Percentiles rank a stretch among this genome's conserved stretches.
These are phyloP conservation scores for Termitomyces sp. DNA, from an alignment of 1,284 basidiomycete species.

Conservation along the genomic window DNA sequence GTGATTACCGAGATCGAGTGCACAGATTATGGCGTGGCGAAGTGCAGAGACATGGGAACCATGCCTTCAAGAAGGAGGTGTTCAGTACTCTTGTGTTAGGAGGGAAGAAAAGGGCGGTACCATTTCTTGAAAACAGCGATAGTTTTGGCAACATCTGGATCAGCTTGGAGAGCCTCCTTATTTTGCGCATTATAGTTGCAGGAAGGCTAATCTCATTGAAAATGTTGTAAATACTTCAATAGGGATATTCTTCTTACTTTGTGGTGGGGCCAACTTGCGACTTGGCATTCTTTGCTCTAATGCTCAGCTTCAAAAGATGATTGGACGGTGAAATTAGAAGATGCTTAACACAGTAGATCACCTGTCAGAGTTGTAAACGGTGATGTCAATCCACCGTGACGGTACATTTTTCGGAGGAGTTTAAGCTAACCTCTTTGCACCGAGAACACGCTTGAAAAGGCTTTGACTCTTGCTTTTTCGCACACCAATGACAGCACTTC, in stretches of 20 bases:
- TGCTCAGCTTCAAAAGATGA: neutral
- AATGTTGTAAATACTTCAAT: neutral
- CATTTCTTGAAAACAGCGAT: neutral
- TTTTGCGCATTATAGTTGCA: neutral
- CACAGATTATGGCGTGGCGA: conserved; percentile 2
- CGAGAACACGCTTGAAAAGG: conserved; percentile 20
- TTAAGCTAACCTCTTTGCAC: conserved; percentile 21
- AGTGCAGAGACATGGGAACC: conserved; percentile 17
- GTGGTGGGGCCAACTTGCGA: neutral
- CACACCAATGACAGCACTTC: conserved; percentile 22
- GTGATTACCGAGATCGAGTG: conserved; percentile 18
- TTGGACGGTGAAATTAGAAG: neutral
- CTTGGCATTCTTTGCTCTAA: neutral
- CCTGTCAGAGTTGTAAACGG: conserved; percentile 7
- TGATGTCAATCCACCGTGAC: neutral
- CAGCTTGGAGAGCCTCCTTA: neutral
- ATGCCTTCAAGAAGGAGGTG: conserved; percentile 13
- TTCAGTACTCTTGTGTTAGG: neutral
- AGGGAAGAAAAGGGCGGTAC: neutral
- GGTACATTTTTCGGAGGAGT: neutral
- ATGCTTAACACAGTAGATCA: conserved; percentile 21
- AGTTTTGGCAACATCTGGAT: neutral
- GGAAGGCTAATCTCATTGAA: neutral
- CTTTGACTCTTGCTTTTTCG: conserved; percentile 20
- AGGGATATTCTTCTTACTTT: neutral